Evolutionary conservation across 495 filamentous ascomycete genomes (phyloP).

Genomic region (Penicillium samsonianum): DNA sequence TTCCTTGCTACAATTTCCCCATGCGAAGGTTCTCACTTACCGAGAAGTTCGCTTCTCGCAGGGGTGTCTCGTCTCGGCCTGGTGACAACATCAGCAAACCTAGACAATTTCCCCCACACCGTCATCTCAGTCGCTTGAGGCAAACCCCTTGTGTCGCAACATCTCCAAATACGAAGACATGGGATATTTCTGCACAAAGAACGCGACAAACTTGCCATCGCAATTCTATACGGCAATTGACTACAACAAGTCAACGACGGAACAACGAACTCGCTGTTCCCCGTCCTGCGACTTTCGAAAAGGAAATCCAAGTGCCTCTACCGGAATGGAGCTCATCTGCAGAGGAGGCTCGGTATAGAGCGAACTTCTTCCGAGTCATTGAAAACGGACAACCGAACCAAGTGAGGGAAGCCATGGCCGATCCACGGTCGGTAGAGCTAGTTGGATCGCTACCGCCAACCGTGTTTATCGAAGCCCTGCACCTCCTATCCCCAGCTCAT

Average conservation of each 20-base stretch:
- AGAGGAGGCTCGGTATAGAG: conserved; percentile 19
- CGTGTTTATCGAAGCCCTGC: conserved; percentile 40
- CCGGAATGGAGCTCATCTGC: conserved; percentile 11
- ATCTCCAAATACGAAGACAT: not conserved
- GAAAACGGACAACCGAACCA: conserved; percentile 41
- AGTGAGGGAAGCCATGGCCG: conserved; percentile 37
- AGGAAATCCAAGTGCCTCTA: not conserved
- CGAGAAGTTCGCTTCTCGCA: conserved; percentile 31
- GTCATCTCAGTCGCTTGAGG: conserved; percentile 9
- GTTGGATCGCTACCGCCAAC: conserved; percentile 37
- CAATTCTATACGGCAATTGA: not conserved
- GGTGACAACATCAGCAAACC: conserved; percentile 12
- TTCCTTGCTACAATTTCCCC: not conserved
- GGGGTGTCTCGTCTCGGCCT: conserved; percentile 19
- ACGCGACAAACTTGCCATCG: not conserved
- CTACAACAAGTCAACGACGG: conserved; percentile 7
- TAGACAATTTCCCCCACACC: not conserved
- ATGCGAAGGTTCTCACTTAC: conserved; percentile 29
- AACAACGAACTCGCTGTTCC: conserved; percentile 5
- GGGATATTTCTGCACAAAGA: not conserved
- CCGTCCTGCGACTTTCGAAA: conserved; percentile 5
- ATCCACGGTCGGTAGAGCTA: conserved; percentile 34
- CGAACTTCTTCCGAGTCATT: conserved; percentile 32
- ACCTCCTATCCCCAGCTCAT: conserved; percentile 42
- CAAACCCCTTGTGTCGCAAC: conserved; percentile 6